Evolutionary conservation across 2,329 filamentous ascomycete species (phyloP), one percentile per base, ranked within the genome.

Genomic region (Nigrospora osmanthi): DNA sequence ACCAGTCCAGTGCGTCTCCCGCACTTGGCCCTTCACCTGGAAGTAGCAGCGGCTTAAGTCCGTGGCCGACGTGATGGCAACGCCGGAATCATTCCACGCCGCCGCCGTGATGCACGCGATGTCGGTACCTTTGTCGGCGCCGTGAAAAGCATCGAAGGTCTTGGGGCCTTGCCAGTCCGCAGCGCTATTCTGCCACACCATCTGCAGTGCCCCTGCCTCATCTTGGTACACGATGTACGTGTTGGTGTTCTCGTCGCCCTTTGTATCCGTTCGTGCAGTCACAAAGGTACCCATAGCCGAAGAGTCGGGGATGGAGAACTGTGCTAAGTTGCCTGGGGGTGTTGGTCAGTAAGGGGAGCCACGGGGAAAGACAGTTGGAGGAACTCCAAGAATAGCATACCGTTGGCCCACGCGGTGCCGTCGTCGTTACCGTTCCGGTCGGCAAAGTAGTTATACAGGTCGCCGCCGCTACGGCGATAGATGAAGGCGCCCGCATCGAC

Each of bases 21-120:
- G 23, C 23, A 28, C 23, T 28, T 10, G 23, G 10, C 23, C 23
- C 23, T 28, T 28, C 6, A 45, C 46, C 31, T 51, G 47, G 40
- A 52, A 55, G 23, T 49, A 55, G 36, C 53, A 55, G 19, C 53
- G 45, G 23, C 51, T 53, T 52, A 54, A 51, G 16, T 55, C 45
- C 28, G 53, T 45, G 13, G 49, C 42, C 33, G 43, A 44, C 11
- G 48, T 47, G 35, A 55, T 33, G 6, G 30, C 45, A 14, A 47
- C 37, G 30, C 35, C 41, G 6, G 33, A 19, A 11, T 15, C 14
- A 11, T 44, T 42, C 32, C 50, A 48, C 1, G 51, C 46, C 6
- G 46, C 52, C 3, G 50, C 40, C 3, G 48, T 54, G 23, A 55
- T 19, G 23, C 52, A 55, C 4, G 46, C 39, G n/a, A 55, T 51